Evolutionary conservation across 2,329 filamentous ascomycete genomes (phyloP).

Genomic region (Fusarium annulatum): DNA sequence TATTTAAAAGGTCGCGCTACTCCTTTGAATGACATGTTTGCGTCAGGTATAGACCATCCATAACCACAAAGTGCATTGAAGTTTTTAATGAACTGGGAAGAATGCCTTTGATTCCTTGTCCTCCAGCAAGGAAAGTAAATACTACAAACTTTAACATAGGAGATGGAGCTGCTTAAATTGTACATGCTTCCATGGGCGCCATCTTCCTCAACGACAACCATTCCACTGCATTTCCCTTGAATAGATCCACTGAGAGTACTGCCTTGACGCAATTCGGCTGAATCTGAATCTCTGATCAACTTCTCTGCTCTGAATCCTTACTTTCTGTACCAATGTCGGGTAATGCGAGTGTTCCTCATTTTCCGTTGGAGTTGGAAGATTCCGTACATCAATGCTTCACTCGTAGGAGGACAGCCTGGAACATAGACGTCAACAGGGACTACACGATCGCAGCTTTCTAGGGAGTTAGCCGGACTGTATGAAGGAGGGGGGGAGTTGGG

Average conservation of each 20-base stretch:
- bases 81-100: background rate
- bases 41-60: background rate
- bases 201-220: background rate
- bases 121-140: background rate
- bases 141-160: conserved; percentile 14
- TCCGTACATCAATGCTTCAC: conserved; percentile 73
- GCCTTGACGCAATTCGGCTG: background rate
- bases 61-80: background rate
- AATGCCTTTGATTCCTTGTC: background rate
- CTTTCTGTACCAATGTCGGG: conserved; percentile 69
- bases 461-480: background rate
- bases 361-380: conserved; percentile 83
- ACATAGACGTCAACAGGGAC: conserved; percentile 85
- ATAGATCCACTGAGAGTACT: background rate
- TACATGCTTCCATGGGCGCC: background rate
- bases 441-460: conserved; percentile 71
- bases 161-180: background rate
- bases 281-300: background rate
- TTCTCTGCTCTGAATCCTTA: conserved; percentile 45
- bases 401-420: conserved; percentile 75
- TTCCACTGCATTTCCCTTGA: background rate
- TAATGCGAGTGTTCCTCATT: conserved; percentile 71
- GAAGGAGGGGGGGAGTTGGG: background rate
- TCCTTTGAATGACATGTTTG: background rate
- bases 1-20: background rate